phyloP scores from a whole-genome alignment of 768 basidiomycete species.

The Panaeolus cyanescens region DNA sequence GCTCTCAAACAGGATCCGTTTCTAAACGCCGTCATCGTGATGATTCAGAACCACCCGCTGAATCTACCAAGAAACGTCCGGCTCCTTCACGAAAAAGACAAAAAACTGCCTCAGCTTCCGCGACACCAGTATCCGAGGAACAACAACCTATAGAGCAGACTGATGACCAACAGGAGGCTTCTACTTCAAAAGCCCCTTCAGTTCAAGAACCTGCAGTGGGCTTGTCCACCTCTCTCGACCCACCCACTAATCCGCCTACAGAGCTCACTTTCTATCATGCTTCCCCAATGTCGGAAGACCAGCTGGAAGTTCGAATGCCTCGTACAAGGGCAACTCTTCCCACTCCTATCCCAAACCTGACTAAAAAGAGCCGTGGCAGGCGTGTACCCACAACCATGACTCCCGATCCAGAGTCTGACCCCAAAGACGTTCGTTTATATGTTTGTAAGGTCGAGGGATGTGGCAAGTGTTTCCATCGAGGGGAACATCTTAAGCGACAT shows the following conservation, averaged over 20 bases:
- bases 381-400: slow-evolving; percentile 62
- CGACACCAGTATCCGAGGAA: neutral
- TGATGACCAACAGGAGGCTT: neutral
- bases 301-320: slow-evolving; percentile 41
- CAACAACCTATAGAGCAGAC: neutral
- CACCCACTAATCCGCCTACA: slow-evolving; percentile 1
- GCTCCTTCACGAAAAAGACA: neutral
- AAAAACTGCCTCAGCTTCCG: neutral
- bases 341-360: slow-evolving; percentile 74
- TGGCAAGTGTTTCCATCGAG: slow-evolving; percentile 72
- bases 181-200: neutral
- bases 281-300: slow-evolving; percentile 18
- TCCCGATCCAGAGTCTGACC: slow-evolving; percentile 20
- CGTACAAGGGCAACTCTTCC: slow-evolving; percentile 60
- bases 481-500: slow-evolving; percentile 78
- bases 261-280: slow-evolving; percentile 15
- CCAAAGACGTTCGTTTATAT: slow-evolving; percentile 41
- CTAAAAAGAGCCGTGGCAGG: slow-evolving; percentile 79
- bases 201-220: neutral
- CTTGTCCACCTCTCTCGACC: slow-evolving; percentile 1
- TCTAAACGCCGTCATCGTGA: slow-evolving; percentile 4
- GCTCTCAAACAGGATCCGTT: slow-evolving; percentile 2
- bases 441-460: slow-evolving; percentile 70
- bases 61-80: neutral
- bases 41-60: neutral